These are phyloP conservation scores for Flaveria ramosissima DNA, from an alignment of 129 eudicot species.

Conservation along the genomic window DNA sequence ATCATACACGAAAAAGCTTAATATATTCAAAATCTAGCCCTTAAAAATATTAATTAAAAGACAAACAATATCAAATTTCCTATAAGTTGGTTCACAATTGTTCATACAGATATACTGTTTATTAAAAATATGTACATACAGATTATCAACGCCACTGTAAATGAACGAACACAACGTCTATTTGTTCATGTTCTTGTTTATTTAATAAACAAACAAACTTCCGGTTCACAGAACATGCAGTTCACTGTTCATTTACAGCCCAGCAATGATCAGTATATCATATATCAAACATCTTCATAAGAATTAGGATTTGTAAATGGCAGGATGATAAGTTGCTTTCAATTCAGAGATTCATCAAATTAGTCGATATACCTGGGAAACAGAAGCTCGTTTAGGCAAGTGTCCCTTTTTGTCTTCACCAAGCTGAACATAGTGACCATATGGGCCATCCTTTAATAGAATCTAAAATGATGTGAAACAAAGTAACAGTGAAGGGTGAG, in stretches of 20 bases:
- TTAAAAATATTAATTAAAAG: background rate
- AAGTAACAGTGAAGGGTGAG: background rate
- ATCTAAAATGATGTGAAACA: conserved; percentile 41
- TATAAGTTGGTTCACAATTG: background rate
- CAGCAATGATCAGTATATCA: background rate
- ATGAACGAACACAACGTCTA: background rate
- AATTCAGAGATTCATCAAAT: conserved; percentile 2
- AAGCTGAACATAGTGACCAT: conserved; percentile 89
- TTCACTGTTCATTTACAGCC: background rate
- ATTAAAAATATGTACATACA: background rate
- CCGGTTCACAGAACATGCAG: background rate
- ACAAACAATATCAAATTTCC: background rate
- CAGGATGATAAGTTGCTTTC: conserved; percentile 4
- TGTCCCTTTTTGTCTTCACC: conserved; percentile 94
- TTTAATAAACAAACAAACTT: background rate
- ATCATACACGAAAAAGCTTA: background rate
- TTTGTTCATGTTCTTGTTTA: background rate
- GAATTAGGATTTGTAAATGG: background rate
- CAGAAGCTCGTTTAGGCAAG: conserved; percentile 78
- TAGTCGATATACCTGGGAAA: conserved; percentile 49
- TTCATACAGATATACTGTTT: background rate
- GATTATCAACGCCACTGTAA: background rate
- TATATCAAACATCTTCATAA: background rate
- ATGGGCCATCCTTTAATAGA: conserved; percentile 89
- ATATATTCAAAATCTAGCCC: background rate